Conservation (phyloP, 2,329 filamentous ascomycete genomes). For the Cladosporium sp. region DNA sequence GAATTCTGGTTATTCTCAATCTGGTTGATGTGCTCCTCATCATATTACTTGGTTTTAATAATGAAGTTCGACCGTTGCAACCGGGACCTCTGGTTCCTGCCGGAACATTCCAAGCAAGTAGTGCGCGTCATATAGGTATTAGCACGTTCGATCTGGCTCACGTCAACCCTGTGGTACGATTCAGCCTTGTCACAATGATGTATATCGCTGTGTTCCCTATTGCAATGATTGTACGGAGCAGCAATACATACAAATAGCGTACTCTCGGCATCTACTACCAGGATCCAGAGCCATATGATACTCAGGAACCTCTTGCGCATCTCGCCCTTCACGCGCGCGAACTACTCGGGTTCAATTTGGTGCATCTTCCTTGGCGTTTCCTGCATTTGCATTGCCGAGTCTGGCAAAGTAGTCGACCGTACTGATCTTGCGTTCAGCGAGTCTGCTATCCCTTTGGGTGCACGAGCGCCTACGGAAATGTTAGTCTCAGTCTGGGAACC, state of each 20-base stretch:
- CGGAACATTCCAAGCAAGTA: slow-evolving; percentile 29
- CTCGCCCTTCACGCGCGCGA: slow-evolving; percentile 46
- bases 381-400: slow-evolving; percentile 38
- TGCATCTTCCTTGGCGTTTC: slow-evolving; percentile 37
- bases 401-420: slow-evolving; percentile 6
- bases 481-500: slow-evolving; percentile 29
- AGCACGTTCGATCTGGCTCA: slow-evolving; percentile 35
- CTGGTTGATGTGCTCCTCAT: slow-evolving; percentile 25
- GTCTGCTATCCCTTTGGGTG: slow-evolving; percentile 40
- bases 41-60: slow-evolving; percentile 14
- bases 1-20: slow-evolving; percentile 10
- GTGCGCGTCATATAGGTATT: slow-evolving; percentile 30
- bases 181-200: slow-evolving; percentile 62
- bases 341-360: slow-evolving; percentile 41
- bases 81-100: slow-evolving; percentile 1
- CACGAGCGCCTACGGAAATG: slow-evolving; percentile 31
- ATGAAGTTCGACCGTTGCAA: slow-evolving; percentile 8
- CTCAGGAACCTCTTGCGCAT: slow-evolving; percentile 43
- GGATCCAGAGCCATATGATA: slow-evolving; percentile 10
- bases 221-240: slow-evolving; percentile 61
- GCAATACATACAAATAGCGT: slow-evolving; percentile 68
- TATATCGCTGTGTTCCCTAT: slow-evolving; percentile 63
- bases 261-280: slow-evolving; percentile 56
- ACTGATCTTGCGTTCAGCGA: slow-evolving; percentile 26
- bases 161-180: slow-evolving; percentile 52